Evolutionary conservation across 2,329 filamentous ascomycete genomes (phyloP).

Genomic region (Colletotrichum phormii): DNA sequence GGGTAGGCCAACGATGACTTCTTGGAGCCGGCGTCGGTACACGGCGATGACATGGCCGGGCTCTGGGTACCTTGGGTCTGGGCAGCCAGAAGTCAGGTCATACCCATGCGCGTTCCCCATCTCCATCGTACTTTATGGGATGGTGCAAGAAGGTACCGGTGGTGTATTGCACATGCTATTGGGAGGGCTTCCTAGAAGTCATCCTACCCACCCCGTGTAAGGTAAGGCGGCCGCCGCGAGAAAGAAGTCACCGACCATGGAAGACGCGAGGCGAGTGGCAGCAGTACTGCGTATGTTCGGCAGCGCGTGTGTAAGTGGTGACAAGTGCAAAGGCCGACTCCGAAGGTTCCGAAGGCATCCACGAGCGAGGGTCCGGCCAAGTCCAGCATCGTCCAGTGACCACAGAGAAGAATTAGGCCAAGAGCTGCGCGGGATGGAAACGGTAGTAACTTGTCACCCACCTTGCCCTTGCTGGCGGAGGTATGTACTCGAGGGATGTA

Average conservation of each 20-base stretch:
- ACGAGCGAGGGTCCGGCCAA: background rate
- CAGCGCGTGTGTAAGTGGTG: conserved; percentile 17
- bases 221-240: background rate
- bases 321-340: background rate
- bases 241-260: background rate
- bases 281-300: background rate
- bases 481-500: background rate
- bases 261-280: background rate
- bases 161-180: background rate
- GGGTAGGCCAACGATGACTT: conserved; percentile 2
- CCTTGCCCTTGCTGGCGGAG: background rate
- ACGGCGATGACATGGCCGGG: background rate
- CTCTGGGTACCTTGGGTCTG: background rate
- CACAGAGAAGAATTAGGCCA: background rate
- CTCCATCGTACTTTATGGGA: background rate
- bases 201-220: background rate
- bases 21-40: background rate
- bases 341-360: conserved; percentile 32
- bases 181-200: background rate
- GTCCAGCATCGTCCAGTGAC: background rate
- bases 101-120: background rate
- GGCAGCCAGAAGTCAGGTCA: background rate
- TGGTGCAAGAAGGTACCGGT: background rate
- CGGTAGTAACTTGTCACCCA: background rate
- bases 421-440: background rate